Conservation (phyloP, 2,329 filamentous ascomycete species). For the Nigrograna mackinnonii region DNA sequence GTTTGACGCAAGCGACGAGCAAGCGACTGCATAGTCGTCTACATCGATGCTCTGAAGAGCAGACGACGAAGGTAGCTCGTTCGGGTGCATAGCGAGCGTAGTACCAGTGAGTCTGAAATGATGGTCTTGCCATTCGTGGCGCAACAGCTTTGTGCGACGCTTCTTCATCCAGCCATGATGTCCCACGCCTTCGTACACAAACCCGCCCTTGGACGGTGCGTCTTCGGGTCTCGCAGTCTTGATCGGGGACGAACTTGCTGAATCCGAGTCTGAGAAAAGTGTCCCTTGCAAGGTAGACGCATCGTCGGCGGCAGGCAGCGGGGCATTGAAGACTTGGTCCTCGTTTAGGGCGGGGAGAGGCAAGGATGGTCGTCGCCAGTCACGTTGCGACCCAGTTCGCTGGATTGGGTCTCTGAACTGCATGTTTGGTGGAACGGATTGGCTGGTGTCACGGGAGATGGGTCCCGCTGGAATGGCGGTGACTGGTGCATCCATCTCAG, state of each 20-base stretch:
- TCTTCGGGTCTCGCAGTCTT: constrained; percentile 32
- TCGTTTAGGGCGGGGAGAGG: constrained; percentile 73
- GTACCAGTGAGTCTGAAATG: constrained; percentile 79
- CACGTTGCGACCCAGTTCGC: constrained; percentile 49
- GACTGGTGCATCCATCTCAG: constrained; percentile 85
- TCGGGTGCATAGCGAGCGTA: constrained; percentile 67
- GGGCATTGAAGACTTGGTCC: constrained; percentile 56
- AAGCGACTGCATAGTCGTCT: constrained; percentile 86
- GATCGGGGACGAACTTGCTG: constrained; percentile 36
- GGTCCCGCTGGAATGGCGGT: constrained; percentile 73
- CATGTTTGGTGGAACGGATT: constrained; percentile 95
- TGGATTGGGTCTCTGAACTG: constrained; percentile 64
- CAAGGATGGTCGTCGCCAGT: constrained; percentile 67
- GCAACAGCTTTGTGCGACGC: constrained; percentile 84
- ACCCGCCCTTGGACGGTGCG: constrained; percentile 40
- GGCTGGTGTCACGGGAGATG: constrained; percentile 76
- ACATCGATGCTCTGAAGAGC: constrained; percentile 82
- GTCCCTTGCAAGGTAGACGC: constrained; percentile 36
- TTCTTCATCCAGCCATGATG: constrained; percentile 93
- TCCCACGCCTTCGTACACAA: constrained; percentile 56
- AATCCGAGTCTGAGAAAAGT: constrained; percentile 34
- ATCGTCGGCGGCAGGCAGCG: constrained; percentile 29
- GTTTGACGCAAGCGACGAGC: constrained; percentile 74
- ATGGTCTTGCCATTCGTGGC: constrained; percentile 91
- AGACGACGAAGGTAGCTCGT: constrained; percentile 58